A percentile compares a stretch with the other conserved stretches of the same genome.
Conservation (phyloP, 495 filamentous ascomycete genomes). For the Aspergillus ostianus region DNA sequence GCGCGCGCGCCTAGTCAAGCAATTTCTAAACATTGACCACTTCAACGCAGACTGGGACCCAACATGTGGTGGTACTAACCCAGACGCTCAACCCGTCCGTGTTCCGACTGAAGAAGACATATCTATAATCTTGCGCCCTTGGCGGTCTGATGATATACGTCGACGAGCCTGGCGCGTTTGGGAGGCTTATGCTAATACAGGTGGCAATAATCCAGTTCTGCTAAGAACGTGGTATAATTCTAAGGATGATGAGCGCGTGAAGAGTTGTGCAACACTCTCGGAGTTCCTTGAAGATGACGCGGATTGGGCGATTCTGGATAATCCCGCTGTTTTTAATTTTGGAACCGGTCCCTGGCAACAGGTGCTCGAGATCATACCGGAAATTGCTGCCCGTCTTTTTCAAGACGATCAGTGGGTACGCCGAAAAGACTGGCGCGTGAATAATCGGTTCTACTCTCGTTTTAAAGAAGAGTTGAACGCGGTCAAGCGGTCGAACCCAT, state of each 20-base stretch:
- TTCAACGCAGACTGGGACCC: slow-evolving; percentile 10
- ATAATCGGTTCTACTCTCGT: too few species aligned
- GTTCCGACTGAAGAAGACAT: slow-evolving; percentile 15
- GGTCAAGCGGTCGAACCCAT: neutral
- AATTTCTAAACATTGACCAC: slow-evolving; percentile 16
- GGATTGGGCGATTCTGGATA: slow-evolving; percentile 17
- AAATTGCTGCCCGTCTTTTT: slow-evolving; percentile 5
- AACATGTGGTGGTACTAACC: neutral
- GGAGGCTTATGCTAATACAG: neutral
- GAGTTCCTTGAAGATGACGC: slow-evolving; percentile 10
- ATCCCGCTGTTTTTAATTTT: slow-evolving; percentile 12
- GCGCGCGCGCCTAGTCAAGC: slow-evolving; percentile 14
- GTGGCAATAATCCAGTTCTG: slow-evolving; percentile 5
- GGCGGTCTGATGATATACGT: slow-evolving; percentile 14
- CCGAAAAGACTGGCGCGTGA: neutral
- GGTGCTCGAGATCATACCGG: slow-evolving; percentile 14
- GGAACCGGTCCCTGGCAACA: slow-evolving; percentile 5
- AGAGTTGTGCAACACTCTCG: slow-evolving; percentile 3
- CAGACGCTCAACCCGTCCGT: neutral
- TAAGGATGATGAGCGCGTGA: slow-evolving; percentile 14
- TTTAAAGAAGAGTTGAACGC: neutral
- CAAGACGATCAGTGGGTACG: neutral
- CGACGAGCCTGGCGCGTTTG: slow-evolving; percentile 13
- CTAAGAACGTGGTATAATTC: slow-evolving; percentile 18
- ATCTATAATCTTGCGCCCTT: slow-evolving; percentile 15